Percentiles rank a stretch among this genome's conserved stretches.
Conservation (phyloP, 2,329 filamentous ascomycete species). For the Scortechinia acanthostroma region DNA sequence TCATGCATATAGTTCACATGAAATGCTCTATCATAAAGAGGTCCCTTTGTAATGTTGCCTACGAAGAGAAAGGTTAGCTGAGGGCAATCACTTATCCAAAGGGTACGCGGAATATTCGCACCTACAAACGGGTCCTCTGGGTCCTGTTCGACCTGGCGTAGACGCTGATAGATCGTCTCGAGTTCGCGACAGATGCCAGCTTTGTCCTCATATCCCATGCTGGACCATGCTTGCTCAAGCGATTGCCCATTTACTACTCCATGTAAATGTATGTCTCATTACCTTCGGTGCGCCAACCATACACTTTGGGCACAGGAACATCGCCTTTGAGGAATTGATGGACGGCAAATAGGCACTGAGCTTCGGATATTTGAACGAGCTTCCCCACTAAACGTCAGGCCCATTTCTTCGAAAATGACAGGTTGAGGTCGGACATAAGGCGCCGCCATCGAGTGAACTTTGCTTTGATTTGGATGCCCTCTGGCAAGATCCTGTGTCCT, state of each 20-base stretch:
- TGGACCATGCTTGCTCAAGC: conserved; percentile 15
- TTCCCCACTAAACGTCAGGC: conserved; percentile 22
- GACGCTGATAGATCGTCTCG: conserved; percentile 8
- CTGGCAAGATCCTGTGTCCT: conserved; percentile 9
- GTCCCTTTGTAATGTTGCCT: conserved; percentile 6
- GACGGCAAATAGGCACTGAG: conserved; percentile 17
- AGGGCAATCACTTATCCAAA: neutral
- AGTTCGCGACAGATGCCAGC: neutral
- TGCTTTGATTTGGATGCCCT: neutral
- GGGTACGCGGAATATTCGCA: conserved; percentile 9
- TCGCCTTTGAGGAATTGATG: conserved; percentile 8
- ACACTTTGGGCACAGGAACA: conserved; percentile 24
- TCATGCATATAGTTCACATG: conserved; percentile 8
- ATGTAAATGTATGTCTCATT: conserved; percentile 19
- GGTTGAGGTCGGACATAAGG: conserved; percentile 10
- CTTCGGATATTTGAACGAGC: conserved; percentile 15
- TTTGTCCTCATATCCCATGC: conserved; percentile 8
- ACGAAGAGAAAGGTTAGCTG: neutral
- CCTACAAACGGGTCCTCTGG: conserved; percentile 15
- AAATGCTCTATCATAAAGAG: conserved; percentile 14
- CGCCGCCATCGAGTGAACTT: neutral
- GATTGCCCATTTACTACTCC: conserved; percentile 17
- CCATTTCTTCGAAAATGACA: conserved; percentile 15
- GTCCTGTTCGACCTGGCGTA: conserved; percentile 15
- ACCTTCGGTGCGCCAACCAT: conserved; percentile 17